Conservation (phyloP, 305 asterid species). For the Fraxinus dipetala region DNA sequence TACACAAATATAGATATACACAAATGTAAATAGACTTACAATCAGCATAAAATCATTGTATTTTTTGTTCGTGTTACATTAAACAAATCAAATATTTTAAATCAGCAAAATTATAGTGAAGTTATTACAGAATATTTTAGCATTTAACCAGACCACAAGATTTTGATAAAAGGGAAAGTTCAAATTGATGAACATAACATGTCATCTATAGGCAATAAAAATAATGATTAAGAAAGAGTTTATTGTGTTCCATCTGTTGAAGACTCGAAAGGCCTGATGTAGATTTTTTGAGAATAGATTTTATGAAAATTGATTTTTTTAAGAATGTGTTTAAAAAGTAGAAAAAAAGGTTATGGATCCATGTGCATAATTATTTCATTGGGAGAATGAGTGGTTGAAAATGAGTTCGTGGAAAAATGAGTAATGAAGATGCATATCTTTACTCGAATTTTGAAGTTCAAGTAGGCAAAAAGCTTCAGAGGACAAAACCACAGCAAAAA, state of each 20-base stretch:
- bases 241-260: neutral
- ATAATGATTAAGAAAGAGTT: neutral
- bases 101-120: neutral
- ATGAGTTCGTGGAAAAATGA: neutral
- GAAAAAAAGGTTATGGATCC: neutral
- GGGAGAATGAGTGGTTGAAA: neutral
- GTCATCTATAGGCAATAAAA: neutral
- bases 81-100: neutral
- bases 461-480: neutral
- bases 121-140: neutral
- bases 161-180: neutral
- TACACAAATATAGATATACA: slow-evolving; percentile 2
- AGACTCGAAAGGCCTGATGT: neutral
- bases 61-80: neutral
- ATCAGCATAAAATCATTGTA: neutral
- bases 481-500: neutral
- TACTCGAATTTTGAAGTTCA: neutral
- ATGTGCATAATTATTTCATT: neutral
- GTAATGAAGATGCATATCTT: neutral
- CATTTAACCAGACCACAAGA: neutral
- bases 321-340: neutral
- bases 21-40: neutral
- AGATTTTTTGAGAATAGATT: neutral
- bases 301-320: neutral
- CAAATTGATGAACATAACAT: neutral